These are phyloP conservation scores for Suillus alpinus DNA, from an alignment of 768 basidiomycete species.

Conservation along the genomic window DNA sequence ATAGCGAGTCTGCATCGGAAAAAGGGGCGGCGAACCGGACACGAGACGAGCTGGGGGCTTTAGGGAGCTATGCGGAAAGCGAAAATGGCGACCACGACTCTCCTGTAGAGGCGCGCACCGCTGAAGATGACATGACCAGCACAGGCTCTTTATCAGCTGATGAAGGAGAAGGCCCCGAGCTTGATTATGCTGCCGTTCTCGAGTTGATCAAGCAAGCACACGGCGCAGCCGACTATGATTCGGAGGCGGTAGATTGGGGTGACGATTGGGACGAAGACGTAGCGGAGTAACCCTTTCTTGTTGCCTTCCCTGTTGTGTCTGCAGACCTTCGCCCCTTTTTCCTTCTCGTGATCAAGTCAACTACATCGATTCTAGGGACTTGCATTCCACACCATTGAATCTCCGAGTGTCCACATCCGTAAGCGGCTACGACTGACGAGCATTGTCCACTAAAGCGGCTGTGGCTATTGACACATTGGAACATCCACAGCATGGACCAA, in stretches of 20 bases:
- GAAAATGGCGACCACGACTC: slow-evolving; percentile 12
- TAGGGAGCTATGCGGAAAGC: slow-evolving; percentile 24
- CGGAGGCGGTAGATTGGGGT: slow-evolving; percentile 26
- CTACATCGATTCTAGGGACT: neutral
- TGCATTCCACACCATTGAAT: neutral
- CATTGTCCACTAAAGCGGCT: neutral
- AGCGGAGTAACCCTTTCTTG: slow-evolving; percentile 2
- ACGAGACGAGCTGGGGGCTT: slow-evolving; percentile 15
- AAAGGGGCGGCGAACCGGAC: slow-evolving; percentile 1
- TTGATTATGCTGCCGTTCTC: slow-evolving; percentile 19
- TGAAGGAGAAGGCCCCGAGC: slow-evolving; percentile 13
- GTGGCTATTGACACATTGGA: neutral
- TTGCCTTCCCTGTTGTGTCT: neutral
- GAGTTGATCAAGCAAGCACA: slow-evolving; percentile 24
- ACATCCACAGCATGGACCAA: neutral
- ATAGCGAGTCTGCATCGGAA: slow-evolving; percentile 36
- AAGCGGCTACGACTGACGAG: neutral
- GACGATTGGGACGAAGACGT: slow-evolving; percentile 25
- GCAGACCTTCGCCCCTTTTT: neutral
- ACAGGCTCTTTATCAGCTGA: slow-evolving; percentile 7
- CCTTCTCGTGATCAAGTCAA: neutral
- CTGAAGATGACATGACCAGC: neutral
- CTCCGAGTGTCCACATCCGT: neutral
- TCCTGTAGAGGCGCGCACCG: slow-evolving; percentile 1
- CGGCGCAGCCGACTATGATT: slow-evolving; percentile 25